phyloP scores from a whole-genome alignment of 345 rosid species.

The Rhizophora mangle region DNA sequence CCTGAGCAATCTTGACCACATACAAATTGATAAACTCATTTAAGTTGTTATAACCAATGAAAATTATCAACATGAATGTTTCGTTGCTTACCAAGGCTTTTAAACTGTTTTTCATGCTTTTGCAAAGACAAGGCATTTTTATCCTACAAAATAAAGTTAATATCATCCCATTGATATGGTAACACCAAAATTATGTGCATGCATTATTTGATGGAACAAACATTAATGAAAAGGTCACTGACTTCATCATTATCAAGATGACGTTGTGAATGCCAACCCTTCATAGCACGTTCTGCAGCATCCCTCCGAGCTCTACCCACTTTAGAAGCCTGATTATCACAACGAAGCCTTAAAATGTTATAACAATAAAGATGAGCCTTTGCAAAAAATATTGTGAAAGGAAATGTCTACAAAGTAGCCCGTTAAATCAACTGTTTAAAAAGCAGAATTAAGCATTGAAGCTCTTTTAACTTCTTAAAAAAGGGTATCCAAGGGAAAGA shows the following conservation, averaged over 20 bases:
- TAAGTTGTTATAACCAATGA: neutral
- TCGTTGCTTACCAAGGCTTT: conserved; percentile 47
- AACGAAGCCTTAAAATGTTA: conserved; percentile 14
- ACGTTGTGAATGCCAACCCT: conserved; percentile 73
- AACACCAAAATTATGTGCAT: no score
- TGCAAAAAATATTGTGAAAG: neutral
- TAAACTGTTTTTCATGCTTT: conserved; percentile 60
- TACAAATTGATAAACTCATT: neutral
- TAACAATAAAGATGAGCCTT: neutral
- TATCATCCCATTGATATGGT: neutral
- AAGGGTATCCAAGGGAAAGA: no score
- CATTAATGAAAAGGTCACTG: conserved; percentile 56
- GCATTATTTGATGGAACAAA: conserved; percentile 8
- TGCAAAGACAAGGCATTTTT: conserved; percentile 37
- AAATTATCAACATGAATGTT: conserved; percentile 15
- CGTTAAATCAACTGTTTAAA: no score
- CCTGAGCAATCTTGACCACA: conserved; percentile 34
- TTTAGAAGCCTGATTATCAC: conserved; percentile 42
- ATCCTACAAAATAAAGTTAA: conserved; percentile 38
- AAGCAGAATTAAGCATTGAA: no score
- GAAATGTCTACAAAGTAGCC: neutral
- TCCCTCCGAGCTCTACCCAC: conserved; percentile 63
- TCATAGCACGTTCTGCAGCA: conserved; percentile 80
- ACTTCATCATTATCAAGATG: conserved; percentile 56
- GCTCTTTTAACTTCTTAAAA: no score